Evolutionary conservation across 1,284 basidiomycete genomes (phyloP), one percentile per base, ranked within the genome.

Genomic region (Puccinia polysora): DNA sequence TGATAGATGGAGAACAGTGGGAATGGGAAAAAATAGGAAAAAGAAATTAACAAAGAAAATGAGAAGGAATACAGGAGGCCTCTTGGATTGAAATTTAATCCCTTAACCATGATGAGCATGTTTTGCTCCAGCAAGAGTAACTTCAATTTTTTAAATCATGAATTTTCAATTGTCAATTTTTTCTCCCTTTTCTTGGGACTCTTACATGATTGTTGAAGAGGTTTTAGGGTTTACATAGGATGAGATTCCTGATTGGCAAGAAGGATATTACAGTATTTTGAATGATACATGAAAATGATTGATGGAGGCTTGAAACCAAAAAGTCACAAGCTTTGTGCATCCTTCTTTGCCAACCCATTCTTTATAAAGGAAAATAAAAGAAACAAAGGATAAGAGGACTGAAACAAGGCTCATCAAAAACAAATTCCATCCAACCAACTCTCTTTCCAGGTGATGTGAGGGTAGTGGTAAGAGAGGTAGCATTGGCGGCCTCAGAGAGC

Each of bases 371-470:
- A 6, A 23, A 7, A 18, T 12, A 15, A 55, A n/a, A n/a, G 5
- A 1, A 34, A 36, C n/a, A 36, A 34, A 7, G 25, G 52, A 32
- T 10, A 8, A 4, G 28, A 50, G 28, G 28, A 56, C 53, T 18
- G 32, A 56, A 30, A 56, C 38, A 34, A 30, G 47, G n/a, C 14
- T 40, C 53, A 45, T 52, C 65, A 58, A 68, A 68, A 6, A 68
- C 43, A 36, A 68, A 58, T 30, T 68, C 65, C 28, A 56, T 68
- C 65, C 65, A 68, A n/a, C 53, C 43, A 28, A 58, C 65, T 68
- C 32, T 56, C 43, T 40, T 56, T 7, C 36, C 32, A 18, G 65
- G 25, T 23, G 62, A 20, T 8, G 50, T 52, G 20, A 8, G 14
- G 8, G 8, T 12, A 18, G 58, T 60, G 36, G 36, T n/a, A 20